Percentiles rank a stretch among this genome's conserved stretches.
Conservation (phyloP, 352 stramenopile genomes). For the Globisporangium okanoganense region DNA sequence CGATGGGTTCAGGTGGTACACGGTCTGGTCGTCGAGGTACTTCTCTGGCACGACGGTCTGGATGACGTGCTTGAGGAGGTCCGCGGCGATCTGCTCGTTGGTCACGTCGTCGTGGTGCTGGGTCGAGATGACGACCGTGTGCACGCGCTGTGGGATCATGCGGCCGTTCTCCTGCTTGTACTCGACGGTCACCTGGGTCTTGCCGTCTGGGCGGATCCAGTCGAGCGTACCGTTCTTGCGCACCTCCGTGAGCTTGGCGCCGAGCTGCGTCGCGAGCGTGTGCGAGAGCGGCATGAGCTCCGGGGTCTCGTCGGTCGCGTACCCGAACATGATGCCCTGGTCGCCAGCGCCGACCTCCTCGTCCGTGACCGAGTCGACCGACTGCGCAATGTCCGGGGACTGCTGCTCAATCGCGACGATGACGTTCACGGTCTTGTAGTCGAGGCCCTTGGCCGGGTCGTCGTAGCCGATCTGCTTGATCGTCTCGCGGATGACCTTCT, state of each 20-base stretch:
- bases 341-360: slow-evolving; percentile 98
- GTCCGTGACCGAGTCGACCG: slow-evolving; percentile 95
- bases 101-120: slow-evolving; percentile 98
- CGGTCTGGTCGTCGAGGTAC: slow-evolving; percentile 99
- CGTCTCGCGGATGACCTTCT: slow-evolving; percentile 98
- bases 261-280: slow-evolving; percentile 95
- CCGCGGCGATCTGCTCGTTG: slow-evolving; percentile 97
- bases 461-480: slow-evolving; percentile 99
- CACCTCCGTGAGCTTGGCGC: slow-evolving; percentile 96
- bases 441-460: slow-evolving; percentile 97
- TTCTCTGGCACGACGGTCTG: slow-evolving; percentile 97
- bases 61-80: slow-evolving; percentile 99
- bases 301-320: slow-evolving; percentile 97
- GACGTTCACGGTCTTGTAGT: slow-evolving; percentile 99
- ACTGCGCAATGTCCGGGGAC: slow-evolving; percentile 98
- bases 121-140: slow-evolving; percentile 99
- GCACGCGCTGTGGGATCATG: slow-evolving; percentile 95
- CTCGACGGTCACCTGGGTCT: slow-evolving; percentile 98
- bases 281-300: slow-evolving; percentile 98
- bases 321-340: slow-evolving; percentile 94
- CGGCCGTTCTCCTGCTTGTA: slow-evolving; percentile 96
- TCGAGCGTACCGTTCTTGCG: slow-evolving; percentile 98
- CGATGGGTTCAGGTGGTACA: slow-evolving; percentile 99
- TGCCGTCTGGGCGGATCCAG: slow-evolving; percentile 99
- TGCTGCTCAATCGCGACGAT: slow-evolving; percentile 99